These are phyloP conservation scores for Mortierella claussenii DNA, from an alignment of 192 early-diverging fungal species.

Conservation along the genomic window DNA sequence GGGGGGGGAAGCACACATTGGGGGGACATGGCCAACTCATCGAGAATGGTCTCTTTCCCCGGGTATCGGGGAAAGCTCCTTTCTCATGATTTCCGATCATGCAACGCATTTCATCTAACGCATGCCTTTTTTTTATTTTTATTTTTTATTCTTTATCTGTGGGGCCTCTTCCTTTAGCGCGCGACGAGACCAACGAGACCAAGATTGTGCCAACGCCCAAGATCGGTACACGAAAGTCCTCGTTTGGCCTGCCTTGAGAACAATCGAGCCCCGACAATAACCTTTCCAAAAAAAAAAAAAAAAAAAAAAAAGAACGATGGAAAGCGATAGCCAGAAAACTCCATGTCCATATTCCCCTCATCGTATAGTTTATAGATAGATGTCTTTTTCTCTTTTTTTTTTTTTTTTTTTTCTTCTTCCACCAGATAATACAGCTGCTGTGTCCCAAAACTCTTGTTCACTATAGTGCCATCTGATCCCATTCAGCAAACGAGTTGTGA, in stretches of 20 bases:
- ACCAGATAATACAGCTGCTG: too few species aligned
- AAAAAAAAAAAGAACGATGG: background rate
- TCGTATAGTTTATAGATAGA: too few species aligned
- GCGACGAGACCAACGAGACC: slow-evolving; percentile 49
- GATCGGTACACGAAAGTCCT: slow-evolving; percentile 17
- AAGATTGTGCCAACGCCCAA: slow-evolving; percentile 41
- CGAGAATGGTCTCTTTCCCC: too few species aligned
- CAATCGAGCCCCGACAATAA: too few species aligned
- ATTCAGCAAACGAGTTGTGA: too few species aligned
- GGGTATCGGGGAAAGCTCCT: too few species aligned
- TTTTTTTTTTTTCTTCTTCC: background rate
- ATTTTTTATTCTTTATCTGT: slow-evolving; percentile 3
- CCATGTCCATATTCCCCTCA: background rate
- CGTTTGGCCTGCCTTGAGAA: slow-evolving; percentile 4
- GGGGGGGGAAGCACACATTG: too few species aligned
- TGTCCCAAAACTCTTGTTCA: too few species aligned
- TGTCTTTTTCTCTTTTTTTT: slow-evolving; percentile 8
- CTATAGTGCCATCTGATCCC: too few species aligned
- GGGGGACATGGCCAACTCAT: too few species aligned
- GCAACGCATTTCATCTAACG: background rate
- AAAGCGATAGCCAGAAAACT: background rate
- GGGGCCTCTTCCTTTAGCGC: slow-evolving; percentile 2
- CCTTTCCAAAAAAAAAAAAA: too few species aligned
- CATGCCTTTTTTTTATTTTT: slow-evolving; percentile 7
- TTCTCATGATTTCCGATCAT: too few species aligned